Percentiles rank a stretch among this genome's conserved stretches.
These are phyloP conservation scores for Lentinula detonsa DNA, from an alignment of 768 basidiomycete species.

Conservation along the genomic window DNA sequence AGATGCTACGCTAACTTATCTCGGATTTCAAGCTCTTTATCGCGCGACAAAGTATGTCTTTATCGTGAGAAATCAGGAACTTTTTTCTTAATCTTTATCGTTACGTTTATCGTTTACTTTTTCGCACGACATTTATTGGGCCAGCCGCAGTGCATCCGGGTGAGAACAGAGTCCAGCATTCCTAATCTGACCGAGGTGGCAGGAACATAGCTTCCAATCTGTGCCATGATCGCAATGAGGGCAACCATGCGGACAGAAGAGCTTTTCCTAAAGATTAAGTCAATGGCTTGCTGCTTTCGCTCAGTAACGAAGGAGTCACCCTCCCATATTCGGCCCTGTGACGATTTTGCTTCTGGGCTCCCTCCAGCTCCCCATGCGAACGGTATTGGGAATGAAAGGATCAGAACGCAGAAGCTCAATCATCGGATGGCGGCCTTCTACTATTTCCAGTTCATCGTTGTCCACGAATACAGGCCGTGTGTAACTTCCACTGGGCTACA, in stretches of 20 bases:
- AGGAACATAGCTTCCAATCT: constrained; percentile 93
- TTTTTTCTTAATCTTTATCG: too few relatives aligned
- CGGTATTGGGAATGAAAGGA: constrained; percentile 83
- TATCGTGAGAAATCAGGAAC: too few relatives aligned
- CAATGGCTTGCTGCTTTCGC: not conserved
- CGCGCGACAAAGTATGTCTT: too few relatives aligned
- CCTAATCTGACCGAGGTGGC: constrained; percentile 67
- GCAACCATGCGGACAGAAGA: constrained; percentile 77
- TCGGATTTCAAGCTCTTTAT: too few relatives aligned
- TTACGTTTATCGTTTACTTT: too few relatives aligned
- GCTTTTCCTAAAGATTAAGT: constrained; percentile 54
- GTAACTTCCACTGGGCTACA: constrained; percentile 39
- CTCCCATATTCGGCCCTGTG: constrained; percentile 85
- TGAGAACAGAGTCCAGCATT: constrained; percentile 80
- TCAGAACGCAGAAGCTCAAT: constrained; percentile 71
- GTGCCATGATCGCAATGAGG: constrained; percentile 75
- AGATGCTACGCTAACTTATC: too few relatives aligned
- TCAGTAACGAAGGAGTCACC: constrained; percentile 25
- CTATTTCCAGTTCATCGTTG: constrained; percentile 63
- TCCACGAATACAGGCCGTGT: constrained; percentile 71
- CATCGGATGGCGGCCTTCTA: constrained; percentile 91
- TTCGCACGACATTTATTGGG: too few relatives aligned
- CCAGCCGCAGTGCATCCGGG: constrained; percentile 33
- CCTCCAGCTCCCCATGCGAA: constrained; percentile 50
- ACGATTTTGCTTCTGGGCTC: constrained; percentile 58